These are phyloP conservation scores for Oryza longistaminata DNA, from an alignment of 176 grass and related monocot species.

Conservation along the genomic window DNA sequence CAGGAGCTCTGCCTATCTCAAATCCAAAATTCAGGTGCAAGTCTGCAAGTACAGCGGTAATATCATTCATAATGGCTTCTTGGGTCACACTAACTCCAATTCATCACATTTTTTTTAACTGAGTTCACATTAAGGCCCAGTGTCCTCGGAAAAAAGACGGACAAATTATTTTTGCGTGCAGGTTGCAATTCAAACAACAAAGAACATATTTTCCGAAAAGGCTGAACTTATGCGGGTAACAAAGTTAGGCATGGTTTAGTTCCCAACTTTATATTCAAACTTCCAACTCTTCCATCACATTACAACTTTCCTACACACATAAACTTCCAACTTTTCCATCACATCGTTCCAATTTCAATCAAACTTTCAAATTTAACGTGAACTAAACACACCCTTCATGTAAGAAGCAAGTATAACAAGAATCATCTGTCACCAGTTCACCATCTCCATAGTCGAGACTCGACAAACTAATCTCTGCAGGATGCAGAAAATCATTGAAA, in stretches of 20 bases:
- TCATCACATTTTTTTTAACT: neutral
- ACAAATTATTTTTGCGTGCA: conserved; percentile 30
- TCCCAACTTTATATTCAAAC: too few species aligned
- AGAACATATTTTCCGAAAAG: too few species aligned
- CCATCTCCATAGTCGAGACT: too few species aligned
- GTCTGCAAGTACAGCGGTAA: neutral
- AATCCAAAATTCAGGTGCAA: neutral
- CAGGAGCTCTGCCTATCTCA: too few species aligned
- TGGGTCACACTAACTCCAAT: neutral
- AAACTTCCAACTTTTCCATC: too few species aligned
- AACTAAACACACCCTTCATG: too few species aligned
- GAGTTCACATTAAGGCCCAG: neutral
- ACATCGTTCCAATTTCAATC: too few species aligned
- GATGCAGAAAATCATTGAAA: conserved; percentile 1
- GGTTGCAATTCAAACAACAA: neutral
- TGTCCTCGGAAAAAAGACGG: neutral
- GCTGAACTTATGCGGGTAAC: too few species aligned
- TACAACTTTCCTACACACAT: too few species aligned
- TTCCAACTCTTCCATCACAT: too few species aligned
- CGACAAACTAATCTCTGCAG: neutral
- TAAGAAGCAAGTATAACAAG: conserved; percentile 6
- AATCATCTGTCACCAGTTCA: conserved; percentile 1
- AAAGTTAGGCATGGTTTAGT: too few species aligned
- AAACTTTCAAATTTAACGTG: too few species aligned
- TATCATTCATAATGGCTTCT: neutral